These are phyloP conservation scores for Vicia faba DNA, from an alignment of 306 rosid genomes.

Conservation along the genomic window DNA sequence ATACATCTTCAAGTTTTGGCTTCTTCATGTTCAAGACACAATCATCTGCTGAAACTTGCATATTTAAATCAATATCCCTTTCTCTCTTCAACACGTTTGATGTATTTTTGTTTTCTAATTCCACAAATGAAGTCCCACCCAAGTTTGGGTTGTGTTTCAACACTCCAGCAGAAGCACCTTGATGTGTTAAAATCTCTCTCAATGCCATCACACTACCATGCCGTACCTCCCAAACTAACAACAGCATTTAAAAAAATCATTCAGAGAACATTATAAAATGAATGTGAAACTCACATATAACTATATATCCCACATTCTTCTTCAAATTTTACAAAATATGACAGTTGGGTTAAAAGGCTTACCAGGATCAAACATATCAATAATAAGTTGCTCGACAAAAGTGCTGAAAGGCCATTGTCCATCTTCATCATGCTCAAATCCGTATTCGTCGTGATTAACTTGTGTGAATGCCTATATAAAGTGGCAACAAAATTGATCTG, in stretches of 20 bases:
- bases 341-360: conserved; percentile 23
- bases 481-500: conserved; percentile 31
- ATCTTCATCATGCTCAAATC: conserved; percentile 68
- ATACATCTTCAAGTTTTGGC: conserved; percentile 64
- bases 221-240: conserved; percentile 90
- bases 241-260: conserved; percentile 33
- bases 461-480: conserved; percentile 51
- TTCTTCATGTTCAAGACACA: conserved; percentile 59
- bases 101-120: conserved; percentile 53
- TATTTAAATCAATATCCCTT: conserved; percentile 81
- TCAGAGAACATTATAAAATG: conserved; percentile 20
- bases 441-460: conserved; percentile 64
- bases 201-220: conserved; percentile 98
- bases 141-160: conserved; percentile 53
- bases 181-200: conserved; percentile 93
- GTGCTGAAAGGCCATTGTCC: conserved; percentile 89
- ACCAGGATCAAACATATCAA: conserved; percentile 98
- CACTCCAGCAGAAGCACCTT: conserved; percentile 92
- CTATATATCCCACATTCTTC: conserved; percentile 19
- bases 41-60: conserved; percentile 62
- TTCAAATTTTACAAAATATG: conserved; percentile 18
- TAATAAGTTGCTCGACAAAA: conserved; percentile 84
- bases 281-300: background rate
- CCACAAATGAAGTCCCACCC: conserved; percentile 48
- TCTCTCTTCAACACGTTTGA: conserved; percentile 63